A percentile compares a stretch with the other conserved stretches of the same genome.
phyloP scores from a whole-genome alignment of 768 basidiomycete species.

The Postia placenta region DNA sequence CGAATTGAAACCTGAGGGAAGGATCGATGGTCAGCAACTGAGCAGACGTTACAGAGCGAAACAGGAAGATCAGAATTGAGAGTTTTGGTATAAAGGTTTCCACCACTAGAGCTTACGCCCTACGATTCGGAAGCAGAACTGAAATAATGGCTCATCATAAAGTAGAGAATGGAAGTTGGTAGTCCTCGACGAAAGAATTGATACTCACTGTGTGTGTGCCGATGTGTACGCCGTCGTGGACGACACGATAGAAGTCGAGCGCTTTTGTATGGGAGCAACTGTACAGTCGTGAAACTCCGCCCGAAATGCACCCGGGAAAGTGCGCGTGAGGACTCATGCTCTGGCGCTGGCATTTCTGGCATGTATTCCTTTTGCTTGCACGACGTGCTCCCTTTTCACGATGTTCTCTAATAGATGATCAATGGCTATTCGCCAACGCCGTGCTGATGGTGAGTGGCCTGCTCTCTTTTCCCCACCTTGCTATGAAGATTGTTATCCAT shows the following conservation, averaged over 20 bases:
- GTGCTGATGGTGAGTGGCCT: conserved; percentile 30
- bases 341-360: too few relatives aligned
- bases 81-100: conserved; percentile 56
- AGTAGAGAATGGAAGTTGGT: conserved; percentile 1
- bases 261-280: conserved; percentile 24
- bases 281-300: conserved; percentile 39
- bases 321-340: too few relatives aligned
- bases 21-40: conserved; percentile 2
- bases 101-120: conserved; percentile 70
- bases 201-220: conserved; percentile 12
- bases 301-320: background rate
- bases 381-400: too few relatives aligned
- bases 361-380: too few relatives aligned
- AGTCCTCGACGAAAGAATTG: conserved; percentile 6
- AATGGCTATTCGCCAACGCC: too few relatives aligned
- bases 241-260: background rate
- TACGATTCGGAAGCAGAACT: conserved; percentile 83
- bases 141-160: conserved; percentile 45
- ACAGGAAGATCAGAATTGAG: conserved; percentile 41
- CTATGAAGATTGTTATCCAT: conserved; percentile 66
- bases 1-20: background rate
- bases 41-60: background rate
- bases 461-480: conserved; percentile 9
- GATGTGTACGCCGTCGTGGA: background rate
- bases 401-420: too few relatives aligned